phyloP scores from a whole-genome alignment of 108 stramenopile genomes.

The Cyclotella choctawhatcheeana region DNA sequence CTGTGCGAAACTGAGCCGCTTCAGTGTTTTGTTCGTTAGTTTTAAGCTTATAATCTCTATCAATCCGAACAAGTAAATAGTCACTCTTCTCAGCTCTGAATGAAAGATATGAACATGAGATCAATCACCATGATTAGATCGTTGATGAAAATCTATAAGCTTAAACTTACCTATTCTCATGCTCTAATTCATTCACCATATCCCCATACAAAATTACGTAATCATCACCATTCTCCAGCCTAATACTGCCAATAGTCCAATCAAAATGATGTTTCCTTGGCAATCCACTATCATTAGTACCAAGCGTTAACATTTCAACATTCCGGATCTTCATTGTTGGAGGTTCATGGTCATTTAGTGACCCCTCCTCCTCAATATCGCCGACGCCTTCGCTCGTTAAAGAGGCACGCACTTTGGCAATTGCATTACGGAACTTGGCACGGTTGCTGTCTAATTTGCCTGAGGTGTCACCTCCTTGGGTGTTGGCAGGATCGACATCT shows the following conservation, averaged over 20 bases:
- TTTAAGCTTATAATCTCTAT: no score
- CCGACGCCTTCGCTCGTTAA: not conserved
- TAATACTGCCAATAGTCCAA: slow-evolving; percentile 46
- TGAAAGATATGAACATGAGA: no score
- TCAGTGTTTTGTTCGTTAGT: no score
- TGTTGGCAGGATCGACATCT: slow-evolving; percentile 16
- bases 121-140: no score
- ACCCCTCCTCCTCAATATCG: not conserved
- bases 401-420: slow-evolving; percentile 12
- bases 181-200: slow-evolving; percentile 29
- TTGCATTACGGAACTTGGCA: slow-evolving; percentile 31
- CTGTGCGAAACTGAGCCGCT: no score
- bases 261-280: slow-evolving; percentile 43
- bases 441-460: no score
- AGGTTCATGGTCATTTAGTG: no score
- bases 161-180: slow-evolving; percentile 27
- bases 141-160: no score
- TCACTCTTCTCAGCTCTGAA: no score
- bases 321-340: slow-evolving; percentile 40
- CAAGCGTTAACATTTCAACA: slow-evolving; percentile 55
- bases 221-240: not conserved
- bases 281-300: slow-evolving; percentile 38
- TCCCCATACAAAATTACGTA: slow-evolving; percentile 32
- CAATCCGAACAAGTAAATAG: no score
- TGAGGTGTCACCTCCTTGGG: no score